phyloP scores from a whole-genome alignment of 2,329 filamentous ascomycete species.

The Aspergillus sclerotialis region DNA sequence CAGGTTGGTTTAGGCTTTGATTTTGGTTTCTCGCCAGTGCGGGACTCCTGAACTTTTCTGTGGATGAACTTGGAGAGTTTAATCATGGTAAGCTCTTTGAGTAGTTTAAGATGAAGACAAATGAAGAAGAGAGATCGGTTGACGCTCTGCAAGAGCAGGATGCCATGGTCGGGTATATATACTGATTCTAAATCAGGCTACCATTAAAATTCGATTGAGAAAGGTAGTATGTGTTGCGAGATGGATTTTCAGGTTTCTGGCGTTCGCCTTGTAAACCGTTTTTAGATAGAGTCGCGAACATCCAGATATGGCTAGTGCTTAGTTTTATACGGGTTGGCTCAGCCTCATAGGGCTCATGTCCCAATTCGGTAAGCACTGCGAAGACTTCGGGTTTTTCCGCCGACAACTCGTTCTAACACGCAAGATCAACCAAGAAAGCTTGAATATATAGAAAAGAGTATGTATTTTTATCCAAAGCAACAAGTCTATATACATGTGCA shows the following conservation, averaged over 20 bases:
- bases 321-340: background rate
- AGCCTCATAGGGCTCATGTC: background rate
- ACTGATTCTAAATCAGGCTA: background rate
- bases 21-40: too few relatives aligned
- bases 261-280: too few relatives aligned
- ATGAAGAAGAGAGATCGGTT: background rate
- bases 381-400: too few relatives aligned
- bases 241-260: background rate
- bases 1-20: background rate
- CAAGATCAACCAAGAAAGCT: too few relatives aligned
- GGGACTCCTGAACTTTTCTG: background rate
- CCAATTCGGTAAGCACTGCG: background rate
- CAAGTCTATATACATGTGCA: constrained; percentile 2
- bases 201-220: too few relatives aligned
- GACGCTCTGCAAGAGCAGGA: too few relatives aligned
- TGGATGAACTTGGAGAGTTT: background rate
- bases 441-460: too few relatives aligned
- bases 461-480: background rate
- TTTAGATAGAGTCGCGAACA: background rate
- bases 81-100: background rate
- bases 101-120: background rate
- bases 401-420: too few relatives aligned
- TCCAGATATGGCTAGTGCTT: background rate
- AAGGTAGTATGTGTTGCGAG: background rate
- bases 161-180: background rate